Evolutionary conservation across 2,329 filamentous ascomycete genomes (phyloP).

Genomic region (Bipolaris gigantea): DNA sequence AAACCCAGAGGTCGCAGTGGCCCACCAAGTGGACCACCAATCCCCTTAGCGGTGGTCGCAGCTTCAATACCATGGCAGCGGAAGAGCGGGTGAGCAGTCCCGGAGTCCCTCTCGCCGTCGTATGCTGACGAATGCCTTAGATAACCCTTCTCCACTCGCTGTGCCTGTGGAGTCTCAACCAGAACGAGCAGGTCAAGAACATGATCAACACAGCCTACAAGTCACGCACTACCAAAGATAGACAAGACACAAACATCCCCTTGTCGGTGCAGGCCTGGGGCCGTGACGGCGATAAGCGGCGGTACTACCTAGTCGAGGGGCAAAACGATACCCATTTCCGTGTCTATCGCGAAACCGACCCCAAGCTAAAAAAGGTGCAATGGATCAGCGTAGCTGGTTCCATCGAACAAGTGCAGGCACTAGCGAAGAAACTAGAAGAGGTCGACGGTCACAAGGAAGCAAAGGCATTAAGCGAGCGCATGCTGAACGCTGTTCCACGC

Average conservation of each 20-base stretch:
- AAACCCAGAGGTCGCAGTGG: slow-evolving; percentile 86
- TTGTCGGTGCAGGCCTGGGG: slow-evolving; percentile 91
- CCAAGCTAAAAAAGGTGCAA: slow-evolving; percentile 71
- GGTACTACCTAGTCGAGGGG: slow-evolving; percentile 93
- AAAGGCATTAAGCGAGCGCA: slow-evolving; percentile 74
- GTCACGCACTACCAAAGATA: slow-evolving; percentile 78
- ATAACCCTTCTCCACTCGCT: slow-evolving; percentile 80
- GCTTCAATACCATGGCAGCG: slow-evolving; percentile 80
- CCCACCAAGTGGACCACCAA: slow-evolving; percentile 81
- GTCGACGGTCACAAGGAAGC: slow-evolving; percentile 82
- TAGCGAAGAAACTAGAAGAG: slow-evolving; percentile 75
- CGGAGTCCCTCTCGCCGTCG: background rate
- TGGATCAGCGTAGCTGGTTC: slow-evolving; percentile 93
- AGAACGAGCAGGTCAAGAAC: slow-evolving; percentile 78
- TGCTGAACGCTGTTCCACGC: slow-evolving; percentile 76
- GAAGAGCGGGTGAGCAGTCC: slow-evolving; percentile 71
- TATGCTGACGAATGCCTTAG: slow-evolving; percentile 52
- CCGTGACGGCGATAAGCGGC: slow-evolving; percentile 82
- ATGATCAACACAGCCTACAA: slow-evolving; percentile 74
- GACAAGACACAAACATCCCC: slow-evolving; percentile 77
- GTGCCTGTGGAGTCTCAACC: slow-evolving; percentile 84
- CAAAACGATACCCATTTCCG: slow-evolving; percentile 92
- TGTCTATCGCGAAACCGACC: slow-evolving; percentile 91
- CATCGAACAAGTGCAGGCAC: slow-evolving; percentile 78
- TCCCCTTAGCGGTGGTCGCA: slow-evolving; percentile 76